These are phyloP conservation scores for Lasiodiplodia sp. DNA, from an alignment of 2,329 filamentous ascomycete genomes.

Conservation along the genomic window DNA sequence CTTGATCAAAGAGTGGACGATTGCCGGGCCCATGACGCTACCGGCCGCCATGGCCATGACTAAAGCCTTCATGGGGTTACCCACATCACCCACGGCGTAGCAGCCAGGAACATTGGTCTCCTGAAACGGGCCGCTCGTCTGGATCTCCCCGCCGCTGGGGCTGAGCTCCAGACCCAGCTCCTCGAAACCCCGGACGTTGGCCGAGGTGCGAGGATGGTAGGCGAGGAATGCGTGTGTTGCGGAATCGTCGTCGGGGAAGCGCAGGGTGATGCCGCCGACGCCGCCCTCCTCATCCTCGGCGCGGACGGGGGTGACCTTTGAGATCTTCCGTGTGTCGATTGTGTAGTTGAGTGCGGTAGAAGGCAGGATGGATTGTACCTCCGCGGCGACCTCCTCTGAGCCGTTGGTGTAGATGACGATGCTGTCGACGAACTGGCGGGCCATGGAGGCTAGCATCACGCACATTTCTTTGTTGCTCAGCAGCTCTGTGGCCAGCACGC, in stretches of 20 bases:
- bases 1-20: neutral
- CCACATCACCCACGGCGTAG: neutral
- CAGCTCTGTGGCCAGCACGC: neutral
- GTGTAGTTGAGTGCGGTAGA: neutral
- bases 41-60: neutral
- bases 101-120: conserved; percentile 6
- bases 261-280: neutral
- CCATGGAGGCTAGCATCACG: neutral
- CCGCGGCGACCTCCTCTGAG: neutral
- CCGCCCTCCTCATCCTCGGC: neutral
- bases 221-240: neutral
- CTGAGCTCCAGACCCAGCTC: neutral
- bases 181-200: neutral
- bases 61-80: conserved; percentile 1
- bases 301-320: neutral
- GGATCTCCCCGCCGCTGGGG: neutral
- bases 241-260: neutral
- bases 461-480: neutral
- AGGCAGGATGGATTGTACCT: neutral
- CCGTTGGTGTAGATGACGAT: neutral
- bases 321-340: neutral
- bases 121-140: neutral
- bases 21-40: neutral
- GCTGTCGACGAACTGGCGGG: neutral
- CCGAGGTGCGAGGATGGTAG: neutral